Conservation (phyloP, 495 filamentous ascomycete genomes). For the Daldinia childiae region DNA sequence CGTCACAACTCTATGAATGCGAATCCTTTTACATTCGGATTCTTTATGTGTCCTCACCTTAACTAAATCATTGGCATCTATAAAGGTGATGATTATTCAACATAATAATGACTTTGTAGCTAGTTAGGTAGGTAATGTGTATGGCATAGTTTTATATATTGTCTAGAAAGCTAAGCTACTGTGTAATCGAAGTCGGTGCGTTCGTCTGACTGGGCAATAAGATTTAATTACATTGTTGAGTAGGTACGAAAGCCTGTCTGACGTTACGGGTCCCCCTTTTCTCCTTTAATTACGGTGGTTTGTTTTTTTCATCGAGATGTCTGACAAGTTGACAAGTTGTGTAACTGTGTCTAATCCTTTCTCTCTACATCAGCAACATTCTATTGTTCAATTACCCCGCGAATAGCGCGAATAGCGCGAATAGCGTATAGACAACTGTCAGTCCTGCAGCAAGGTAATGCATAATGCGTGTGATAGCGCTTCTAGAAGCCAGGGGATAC, state of each 20-base stretch:
- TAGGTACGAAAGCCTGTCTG: not conserved
- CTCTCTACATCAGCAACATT: not conserved
- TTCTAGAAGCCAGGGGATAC: constrained; percentile 33
- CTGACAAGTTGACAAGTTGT: not conserved
- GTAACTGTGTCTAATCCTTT: constrained; percentile 1
- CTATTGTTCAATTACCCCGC: constrained; percentile 29
- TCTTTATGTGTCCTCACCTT: not conserved
- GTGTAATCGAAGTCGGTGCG: not conserved
- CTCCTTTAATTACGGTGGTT: constrained; percentile 2
- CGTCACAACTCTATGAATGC: not conserved
- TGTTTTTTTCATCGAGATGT: constrained; percentile 15
- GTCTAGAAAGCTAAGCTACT: not conserved
- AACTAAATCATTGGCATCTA: not conserved
- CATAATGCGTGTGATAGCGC: constrained; percentile 16
- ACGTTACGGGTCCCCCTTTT: constrained; percentile 10
- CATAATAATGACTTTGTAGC: not conserved
- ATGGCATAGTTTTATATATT: not conserved
- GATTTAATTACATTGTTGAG: constrained; percentile 34
- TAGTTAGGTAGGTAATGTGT: not conserved
- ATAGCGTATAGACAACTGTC: constrained; percentile 20
- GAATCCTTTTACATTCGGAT: not conserved
- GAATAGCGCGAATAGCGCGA: constrained; percentile 27
- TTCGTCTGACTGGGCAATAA: constrained; percentile 31
- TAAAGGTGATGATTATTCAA: not conserved
- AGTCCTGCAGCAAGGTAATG: constrained; percentile 29